Conservation (phyloP, 2,329 filamentous ascomycete species). For the Myrmaecium sp. region DNA sequence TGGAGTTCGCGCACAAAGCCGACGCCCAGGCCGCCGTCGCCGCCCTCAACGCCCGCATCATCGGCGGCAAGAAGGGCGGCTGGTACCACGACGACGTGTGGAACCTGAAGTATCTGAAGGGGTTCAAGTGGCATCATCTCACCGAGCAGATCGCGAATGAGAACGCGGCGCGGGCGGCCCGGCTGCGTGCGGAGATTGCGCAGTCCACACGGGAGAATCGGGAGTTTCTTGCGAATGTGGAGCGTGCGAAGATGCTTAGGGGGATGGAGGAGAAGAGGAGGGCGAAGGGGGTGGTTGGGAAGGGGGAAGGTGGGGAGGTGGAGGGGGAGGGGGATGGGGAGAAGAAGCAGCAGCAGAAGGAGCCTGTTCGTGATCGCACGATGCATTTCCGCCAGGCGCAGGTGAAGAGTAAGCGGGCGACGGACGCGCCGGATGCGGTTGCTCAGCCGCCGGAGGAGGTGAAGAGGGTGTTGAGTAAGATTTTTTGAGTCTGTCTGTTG, state of each 20-base stretch:
- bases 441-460: conserved; percentile 8
- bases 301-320: conserved; percentile 7
- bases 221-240: conserved; percentile 62
- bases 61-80: conserved; percentile 68
- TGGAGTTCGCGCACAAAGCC: conserved; percentile 61
- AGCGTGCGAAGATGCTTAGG: conserved; percentile 63
- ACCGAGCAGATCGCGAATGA: conserved; percentile 68
- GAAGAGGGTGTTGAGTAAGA: conserved; percentile 18
- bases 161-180: conserved; percentile 60
- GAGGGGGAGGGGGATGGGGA: conserved; percentile 26
- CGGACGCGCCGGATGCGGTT: conserved; percentile 3
- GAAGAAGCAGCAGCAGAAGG: conserved; percentile 6
- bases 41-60: conserved; percentile 57
- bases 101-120: conserved; percentile 66
- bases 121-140: conserved; percentile 60
- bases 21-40: conserved; percentile 64
- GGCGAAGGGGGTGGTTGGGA: conserved; percentile 27
- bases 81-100: conserved; percentile 79
- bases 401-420: conserved; percentile 33
- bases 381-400: conserved; percentile 52
- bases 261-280: conserved; percentile 44
- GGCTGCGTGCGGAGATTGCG: conserved; percentile 62
- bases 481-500: conserved; percentile 16
- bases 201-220: conserved; percentile 65
- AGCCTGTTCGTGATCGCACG: too few relatives aligned